Evolutionary conservation across 495 filamentous ascomycete species (phyloP).

Genomic region (Schizothecium vesticola): DNA sequence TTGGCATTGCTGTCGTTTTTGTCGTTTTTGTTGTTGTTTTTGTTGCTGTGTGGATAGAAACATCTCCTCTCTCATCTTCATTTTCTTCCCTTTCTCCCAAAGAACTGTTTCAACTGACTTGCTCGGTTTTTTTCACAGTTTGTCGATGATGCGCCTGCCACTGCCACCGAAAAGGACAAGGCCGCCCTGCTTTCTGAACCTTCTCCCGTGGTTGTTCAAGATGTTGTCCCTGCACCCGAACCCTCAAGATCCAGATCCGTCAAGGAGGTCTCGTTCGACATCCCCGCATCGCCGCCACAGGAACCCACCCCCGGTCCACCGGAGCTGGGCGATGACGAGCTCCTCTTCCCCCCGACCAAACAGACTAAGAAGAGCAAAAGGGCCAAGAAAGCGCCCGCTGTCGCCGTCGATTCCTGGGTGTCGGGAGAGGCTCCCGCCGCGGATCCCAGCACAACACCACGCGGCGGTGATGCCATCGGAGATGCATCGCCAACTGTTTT

Average conservation of each 20-base stretch:
- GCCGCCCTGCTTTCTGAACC: background rate
- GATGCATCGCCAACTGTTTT: conserved; percentile 1
- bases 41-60: background rate
- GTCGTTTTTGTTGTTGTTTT: too few species aligned
- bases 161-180: background rate
- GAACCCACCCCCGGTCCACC: background rate
- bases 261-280: background rate
- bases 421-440: conserved; percentile 8
- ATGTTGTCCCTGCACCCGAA: background rate
- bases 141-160: background rate
- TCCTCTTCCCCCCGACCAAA: background rate
- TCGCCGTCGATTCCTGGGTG: conserved; percentile 5
- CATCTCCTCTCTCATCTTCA: background rate
- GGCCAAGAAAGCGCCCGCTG: conserved; percentile 23
- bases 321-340: conserved; percentile 4
- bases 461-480: background rate
- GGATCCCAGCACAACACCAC: conserved; percentile 5
- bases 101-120: conserved; percentile 1
- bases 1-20: background rate
- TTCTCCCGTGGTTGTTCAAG: background rate
- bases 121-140: background rate
- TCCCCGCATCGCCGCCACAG: background rate
- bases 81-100: background rate
- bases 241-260: background rate
- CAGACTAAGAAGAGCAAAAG: conserved; percentile 28